Base-by-base conservation (phyloP, 1,284 basidiomycete genomes). In the Cryptococcus sp. region DNA sequence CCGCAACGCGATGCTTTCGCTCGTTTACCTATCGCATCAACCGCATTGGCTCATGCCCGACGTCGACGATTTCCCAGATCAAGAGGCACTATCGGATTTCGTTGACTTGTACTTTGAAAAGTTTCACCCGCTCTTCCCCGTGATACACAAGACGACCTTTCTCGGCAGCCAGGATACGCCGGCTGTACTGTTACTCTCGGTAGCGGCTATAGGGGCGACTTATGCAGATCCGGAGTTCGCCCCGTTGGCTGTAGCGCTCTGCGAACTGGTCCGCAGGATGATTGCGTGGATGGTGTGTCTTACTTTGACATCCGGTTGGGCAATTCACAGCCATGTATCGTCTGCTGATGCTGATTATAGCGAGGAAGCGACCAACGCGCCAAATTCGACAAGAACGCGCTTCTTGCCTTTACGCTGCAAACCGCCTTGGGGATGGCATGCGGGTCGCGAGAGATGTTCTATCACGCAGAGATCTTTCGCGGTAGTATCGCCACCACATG, bases 71-170 rank as follows among this genome's bases (percentile, higher is more conserved):
- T 73, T 73, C 50, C 71, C 71, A 30, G 61, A 68, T 47, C 57
- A 64, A 17, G 68, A 68, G 35, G 68, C 69, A 5, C 51, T 73
- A 35, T 67, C 64, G 25, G 67, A 68, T 49, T 73, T 71, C 51
- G 62, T 73, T 43, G 65, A 73, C 47, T 61, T 73, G 5, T 76
- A 76, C 54, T 75, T 76, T 48, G 68, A 70, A 43, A 65, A 71
- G 25, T 76, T 75, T 42, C 74, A 76, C 54, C 69, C 71, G 0
- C 60, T 68, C 1, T 71, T 72, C 39, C 72, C 74, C 0, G 62
- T 76, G 45, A 51, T 76, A 22, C 72, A 74, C 52, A 66, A 64
- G 23, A 64, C 74, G 5, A 68, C 66, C 11, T 70, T 72, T 41
- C 55, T n/a, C n/a, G 22, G 57, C 8, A 50, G 51, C 17, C 54